Conservation (phyloP, 192 early-diverging fungal genomes). For the Umbelopsis ramanniana region DNA sequence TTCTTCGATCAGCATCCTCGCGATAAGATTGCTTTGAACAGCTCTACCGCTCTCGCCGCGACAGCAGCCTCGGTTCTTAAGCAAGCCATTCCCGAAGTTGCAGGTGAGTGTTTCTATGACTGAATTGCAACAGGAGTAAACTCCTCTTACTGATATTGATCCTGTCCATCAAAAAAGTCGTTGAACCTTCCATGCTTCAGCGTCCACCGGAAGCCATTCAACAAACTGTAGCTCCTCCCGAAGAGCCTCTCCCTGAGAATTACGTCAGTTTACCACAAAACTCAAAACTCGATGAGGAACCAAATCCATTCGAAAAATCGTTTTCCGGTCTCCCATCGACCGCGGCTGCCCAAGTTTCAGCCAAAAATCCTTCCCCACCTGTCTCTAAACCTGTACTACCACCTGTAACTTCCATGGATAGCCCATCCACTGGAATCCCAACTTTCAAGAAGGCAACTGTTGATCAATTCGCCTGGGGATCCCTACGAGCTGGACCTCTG, state of each 20-base stretch:
- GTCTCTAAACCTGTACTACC: constrained; percentile 54
- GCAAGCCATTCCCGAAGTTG: constrained; percentile 26
- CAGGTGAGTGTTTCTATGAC: not conserved
- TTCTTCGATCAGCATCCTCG: constrained; percentile 5
- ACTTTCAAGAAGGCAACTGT: constrained; percentile 40
- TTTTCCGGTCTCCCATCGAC: constrained; percentile 51
- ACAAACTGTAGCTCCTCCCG: constrained; percentile 1
- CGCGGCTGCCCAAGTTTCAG: not conserved
- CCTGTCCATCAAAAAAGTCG: not conserved
- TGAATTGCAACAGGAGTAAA: not conserved
- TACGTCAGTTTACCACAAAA: constrained; percentile 3
- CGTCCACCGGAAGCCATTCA: not conserved
- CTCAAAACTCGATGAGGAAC: constrained; percentile 78
- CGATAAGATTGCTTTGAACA: constrained; percentile 11
- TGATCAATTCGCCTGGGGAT: constrained; percentile 53
- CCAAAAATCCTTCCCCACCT: constrained; percentile 15
- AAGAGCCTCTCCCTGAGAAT: constrained; percentile 9
- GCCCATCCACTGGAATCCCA: constrained; percentile 42
- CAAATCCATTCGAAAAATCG: constrained; percentile 88
- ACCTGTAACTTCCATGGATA: constrained; percentile 65
- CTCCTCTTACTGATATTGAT: not conserved
- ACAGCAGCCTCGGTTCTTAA: constrained; percentile 9
- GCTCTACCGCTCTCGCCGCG: not conserved
- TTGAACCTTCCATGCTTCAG: constrained; percentile 14
- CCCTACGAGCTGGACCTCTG: constrained; percentile 72